Percentiles rank a stretch among this genome's conserved stretches.
These are phyloP conservation scores for Aspergillus quadrilineatus DNA, from an alignment of 2,329 filamentous ascomycete genomes.

Conservation along the genomic window DNA sequence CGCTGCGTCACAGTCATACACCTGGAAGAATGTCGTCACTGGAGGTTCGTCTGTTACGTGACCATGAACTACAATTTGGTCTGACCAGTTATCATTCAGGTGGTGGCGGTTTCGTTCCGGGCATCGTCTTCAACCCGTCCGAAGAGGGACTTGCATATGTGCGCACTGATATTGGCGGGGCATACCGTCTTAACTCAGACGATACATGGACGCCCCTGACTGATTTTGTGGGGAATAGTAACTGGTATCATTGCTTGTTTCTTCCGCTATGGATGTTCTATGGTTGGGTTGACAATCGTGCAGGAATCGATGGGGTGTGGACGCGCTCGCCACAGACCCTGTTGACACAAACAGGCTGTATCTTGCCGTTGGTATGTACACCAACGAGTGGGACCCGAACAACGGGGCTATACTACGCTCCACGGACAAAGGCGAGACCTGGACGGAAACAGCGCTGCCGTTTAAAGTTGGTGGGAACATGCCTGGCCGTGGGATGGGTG, in stretches of 20 bases:
- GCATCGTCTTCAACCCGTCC: conserved; percentile 55
- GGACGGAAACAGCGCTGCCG: conserved; percentile 50
- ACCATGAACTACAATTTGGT: no score
- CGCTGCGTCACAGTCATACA: conserved; percentile 26
- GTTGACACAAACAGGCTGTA: conserved; percentile 54
- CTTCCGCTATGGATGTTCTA: no score
- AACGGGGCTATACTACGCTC: conserved; percentile 56
- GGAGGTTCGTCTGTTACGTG: conserved; percentile 31
- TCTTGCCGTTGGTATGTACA: conserved; percentile 58
- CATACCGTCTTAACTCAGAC: conserved; percentile 56
- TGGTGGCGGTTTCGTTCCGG: conserved; percentile 57
- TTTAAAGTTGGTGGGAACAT: conserved; percentile 65
- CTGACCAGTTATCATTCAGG: conserved; percentile 28
- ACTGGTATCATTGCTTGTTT: conserved; percentile 40
- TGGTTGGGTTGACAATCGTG: neutral
- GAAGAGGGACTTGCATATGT: conserved; percentile 54
- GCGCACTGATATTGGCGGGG: conserved; percentile 58
- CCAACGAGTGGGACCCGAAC: conserved; percentile 60
- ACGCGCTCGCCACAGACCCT: conserved; percentile 54
- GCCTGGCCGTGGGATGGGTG: conserved; percentile 60
- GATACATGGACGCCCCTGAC: conserved; percentile 58
- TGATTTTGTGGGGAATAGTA: conserved; percentile 47
- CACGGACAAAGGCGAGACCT: conserved; percentile 55
- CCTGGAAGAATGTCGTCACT: conserved; percentile 53
- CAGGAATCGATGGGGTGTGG: conserved; percentile 52